Evolutionary conservation across 2,329 filamentous ascomycete genomes (phyloP), one percentile per base, ranked within the genome.

Genomic region (Apiospora rasikravindrae): DNA sequence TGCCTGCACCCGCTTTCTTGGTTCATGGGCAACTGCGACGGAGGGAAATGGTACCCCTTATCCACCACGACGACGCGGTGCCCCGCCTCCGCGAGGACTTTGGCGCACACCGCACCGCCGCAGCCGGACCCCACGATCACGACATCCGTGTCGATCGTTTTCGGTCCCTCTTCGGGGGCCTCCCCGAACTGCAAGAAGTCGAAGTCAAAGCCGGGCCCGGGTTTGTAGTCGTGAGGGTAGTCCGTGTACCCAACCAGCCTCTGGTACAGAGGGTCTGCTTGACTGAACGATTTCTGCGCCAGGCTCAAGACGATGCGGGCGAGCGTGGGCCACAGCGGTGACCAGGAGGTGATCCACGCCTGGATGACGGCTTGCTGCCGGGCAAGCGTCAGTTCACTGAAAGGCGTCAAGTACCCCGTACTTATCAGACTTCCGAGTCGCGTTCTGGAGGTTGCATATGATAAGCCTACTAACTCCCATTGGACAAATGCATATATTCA

Each of bases 101-200:
- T 95, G 33, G 95, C 95, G 47, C 88, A 89, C 0, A 98, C 94
- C 13, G 88, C 94, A 53, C 93, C 95, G 74, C 95, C 95, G 77
- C 94, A 97, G 40, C 95, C 95, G 49, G 93, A 96, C 2, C 95
- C 95, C 26, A 98, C 88, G 72, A 98, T 91, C 53, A 97, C 90
- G 0, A 97, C 90, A 80, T 98, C 96, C 0, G 93, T 92, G 70
- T 94, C 90, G 51, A 97, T 83, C 3, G 87, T 86, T 74, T 91
- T 89, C 0, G 89, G 84, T 4, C 85, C 74, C 5, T 85, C 74
- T 5, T 78, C 75, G n/a, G 76, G 74, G 7, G 78, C 80, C 2
- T 79, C 81, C 2, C 79, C 81, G 75, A 92, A 85, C 77, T 93
- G 90, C 66, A 92, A 78, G 76, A 94, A 94, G 0, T 85, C 80